Evolutionary conservation across 2,329 filamentous ascomycete species (phyloP).

Genomic region (Lachnellula willkommii): DNA sequence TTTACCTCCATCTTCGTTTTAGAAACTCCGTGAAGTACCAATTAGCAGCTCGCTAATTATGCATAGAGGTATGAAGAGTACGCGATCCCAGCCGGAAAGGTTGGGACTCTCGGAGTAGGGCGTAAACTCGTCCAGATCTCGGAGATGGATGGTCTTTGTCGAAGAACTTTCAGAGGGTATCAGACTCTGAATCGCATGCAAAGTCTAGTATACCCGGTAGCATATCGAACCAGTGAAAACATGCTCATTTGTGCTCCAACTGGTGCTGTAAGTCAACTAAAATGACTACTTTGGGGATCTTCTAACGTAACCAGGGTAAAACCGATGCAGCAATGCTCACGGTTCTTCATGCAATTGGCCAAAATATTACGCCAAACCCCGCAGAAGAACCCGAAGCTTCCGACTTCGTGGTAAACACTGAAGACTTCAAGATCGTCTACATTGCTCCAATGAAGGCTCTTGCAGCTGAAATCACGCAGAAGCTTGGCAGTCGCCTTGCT

Average conservation of each 20-base stretch:
- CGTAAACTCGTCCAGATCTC: constrained; percentile 73
- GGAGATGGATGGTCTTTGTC: constrained; percentile 83
- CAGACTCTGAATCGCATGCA: constrained; percentile 96
- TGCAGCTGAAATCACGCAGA: constrained; percentile 92
- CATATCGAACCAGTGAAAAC: constrained; percentile 93
- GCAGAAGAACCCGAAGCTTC: constrained; percentile 65
- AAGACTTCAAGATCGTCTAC: constrained; percentile 98
- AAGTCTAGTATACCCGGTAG: constrained; percentile 89
- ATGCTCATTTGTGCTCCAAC: constrained; percentile 98
- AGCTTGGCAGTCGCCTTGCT: constrained; percentile 81
- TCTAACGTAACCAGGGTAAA: constrained; percentile 60
- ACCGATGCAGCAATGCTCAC: constrained; percentile 98
- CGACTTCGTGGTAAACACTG: constrained; percentile 75
- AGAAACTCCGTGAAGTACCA: neutral
- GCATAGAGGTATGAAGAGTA: constrained; percentile 83
- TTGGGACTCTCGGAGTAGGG: constrained; percentile 66
- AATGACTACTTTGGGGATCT: constrained; percentile 3
- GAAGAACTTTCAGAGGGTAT: constrained; percentile 90
- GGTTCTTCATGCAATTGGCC: constrained; percentile 82
- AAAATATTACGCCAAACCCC: constrained; percentile 77
- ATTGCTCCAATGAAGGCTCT: constrained; percentile 98
- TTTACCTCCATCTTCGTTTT: neutral
- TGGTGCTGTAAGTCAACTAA: constrained; percentile 59
- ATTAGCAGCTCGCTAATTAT: constrained; percentile 5
- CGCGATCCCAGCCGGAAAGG: constrained; percentile 73